A percentile compares a stretch with the other conserved stretches of the same genome.
Evolutionary conservation across 2,329 filamentous ascomycete species (phyloP).

Genomic region (Aureobasidium sp.): DNA sequence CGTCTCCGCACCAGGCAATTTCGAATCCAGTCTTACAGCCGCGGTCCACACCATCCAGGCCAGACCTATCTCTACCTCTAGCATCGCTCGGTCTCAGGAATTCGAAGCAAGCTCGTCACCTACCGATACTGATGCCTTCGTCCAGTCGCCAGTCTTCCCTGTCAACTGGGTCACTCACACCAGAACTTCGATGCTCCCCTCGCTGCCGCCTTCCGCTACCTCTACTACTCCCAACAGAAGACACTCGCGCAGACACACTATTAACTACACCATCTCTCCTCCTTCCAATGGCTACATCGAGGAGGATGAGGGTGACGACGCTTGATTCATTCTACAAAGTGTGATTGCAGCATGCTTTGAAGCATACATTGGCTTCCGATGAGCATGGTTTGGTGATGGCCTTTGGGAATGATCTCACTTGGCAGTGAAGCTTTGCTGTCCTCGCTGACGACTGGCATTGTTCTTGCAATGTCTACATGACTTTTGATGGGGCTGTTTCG

Average conservation of each 20-base stretch:
- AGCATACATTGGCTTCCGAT: constrained; percentile 1
- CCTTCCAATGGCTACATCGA: not conserved
- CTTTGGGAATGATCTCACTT: not conserved
- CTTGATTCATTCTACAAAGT: not conserved
- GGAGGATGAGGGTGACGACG: not conserved
- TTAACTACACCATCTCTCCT: constrained; percentile 3
- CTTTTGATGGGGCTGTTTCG: not conserved
- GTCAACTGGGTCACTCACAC: constrained; percentile 1
- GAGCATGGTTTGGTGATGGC: not conserved
- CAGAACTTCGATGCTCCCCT: not conserved
- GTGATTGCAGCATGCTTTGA: not conserved
- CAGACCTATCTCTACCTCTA: not conserved
- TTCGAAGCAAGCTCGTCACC: not conserved
- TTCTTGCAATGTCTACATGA: not conserved
- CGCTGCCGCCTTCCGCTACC: not conserved
- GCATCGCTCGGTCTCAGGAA: not conserved
- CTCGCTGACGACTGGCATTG: not conserved
- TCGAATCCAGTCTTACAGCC: not conserved
- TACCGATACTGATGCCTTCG: not conserved
- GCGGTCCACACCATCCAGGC: not conserved
- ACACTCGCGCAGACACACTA: not conserved
- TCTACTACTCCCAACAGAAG: not conserved
- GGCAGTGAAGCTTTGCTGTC: not conserved
- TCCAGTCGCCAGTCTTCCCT: not conserved
- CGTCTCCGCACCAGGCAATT: not conserved